Evolutionary conservation across 768 basidiomycete genomes (phyloP), one percentile per base, ranked within the genome.

Genomic region (Termitomyces sp.): DNA sequence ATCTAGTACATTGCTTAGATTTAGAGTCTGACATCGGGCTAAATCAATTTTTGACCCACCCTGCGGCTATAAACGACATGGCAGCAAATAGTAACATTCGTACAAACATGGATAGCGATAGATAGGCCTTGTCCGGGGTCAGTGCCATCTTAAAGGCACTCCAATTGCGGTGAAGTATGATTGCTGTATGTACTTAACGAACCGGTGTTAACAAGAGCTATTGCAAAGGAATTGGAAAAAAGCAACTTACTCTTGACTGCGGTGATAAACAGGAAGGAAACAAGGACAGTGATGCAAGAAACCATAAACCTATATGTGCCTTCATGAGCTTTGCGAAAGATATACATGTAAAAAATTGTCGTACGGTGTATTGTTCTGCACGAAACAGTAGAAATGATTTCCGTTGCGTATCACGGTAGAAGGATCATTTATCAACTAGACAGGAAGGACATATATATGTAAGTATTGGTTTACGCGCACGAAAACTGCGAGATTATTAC

Each of bases 381-480:
- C 40, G 32, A 59, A 60, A 52, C 65, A 66, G 40, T 62, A 66
- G 43, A 66, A 60, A 30, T 59, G 55, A 47, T 49, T 62, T 36
- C 51, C 44, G 30, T 55, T 57, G 14, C 61, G 59, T 32, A n/a
- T 28, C 35, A 62, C 58, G 16, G 40, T 1, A 8, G 62, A 56
- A 14, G 56, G 40, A 36, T 62, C 55, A 9, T 30, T 11, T 20
- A 52, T 41, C 11, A 55, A 9, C 56, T 49, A 49, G 30, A 32
- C n/a, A 33, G 30, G n/a, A 20, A 20, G 13, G 13, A 0, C 13
- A 8, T 32, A 4, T n/a, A 48, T 8, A 14, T 32, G n/a, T 49
- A 49, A 49, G 47, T 1, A 20, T n/a, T 13, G 47, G 20, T n/a
- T 13, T 32, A 9, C 2, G n/a, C 11, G n/a, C 30, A 32, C 4